A percentile compares a stretch with the other conserved stretches of the same genome.
phyloP scores from a whole-genome alignment of 805 yeast genomes.

The Saccharomycopsis fermentans region DNA sequence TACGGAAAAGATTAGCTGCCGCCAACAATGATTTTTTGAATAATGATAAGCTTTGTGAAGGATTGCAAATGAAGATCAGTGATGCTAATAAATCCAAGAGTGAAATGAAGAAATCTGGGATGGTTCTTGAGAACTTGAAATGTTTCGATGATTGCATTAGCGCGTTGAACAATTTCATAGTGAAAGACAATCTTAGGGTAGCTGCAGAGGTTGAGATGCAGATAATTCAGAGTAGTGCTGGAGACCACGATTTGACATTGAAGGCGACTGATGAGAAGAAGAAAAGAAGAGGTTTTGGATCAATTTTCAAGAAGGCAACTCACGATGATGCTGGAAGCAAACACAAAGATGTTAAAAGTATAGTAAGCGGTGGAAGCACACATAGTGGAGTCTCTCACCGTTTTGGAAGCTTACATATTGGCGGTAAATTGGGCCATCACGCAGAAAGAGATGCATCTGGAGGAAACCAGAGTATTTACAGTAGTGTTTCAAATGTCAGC shows the following conservation, averaged over 20 bases:
- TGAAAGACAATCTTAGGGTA: constrained; percentile 65
- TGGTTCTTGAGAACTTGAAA: constrained; percentile 27
- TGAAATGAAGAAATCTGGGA: constrained; percentile 36
- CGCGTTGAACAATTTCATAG: constrained; percentile 51
- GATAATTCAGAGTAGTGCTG: constrained; percentile 77
- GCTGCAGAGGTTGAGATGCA: constrained; percentile 81
- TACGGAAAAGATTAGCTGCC: constrained; percentile 41
- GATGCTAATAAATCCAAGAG: constrained; percentile 23
- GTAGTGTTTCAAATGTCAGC: background rate
- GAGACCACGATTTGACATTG: constrained; percentile 58
- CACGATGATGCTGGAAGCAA: constrained; percentile 14
- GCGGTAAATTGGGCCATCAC: background rate
- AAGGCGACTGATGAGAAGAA: constrained; percentile 45
- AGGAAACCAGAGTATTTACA: constrained; percentile 12
- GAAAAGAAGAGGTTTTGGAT: constrained; percentile 47
- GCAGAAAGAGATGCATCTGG: constrained; percentile 29
- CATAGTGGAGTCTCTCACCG: background rate
- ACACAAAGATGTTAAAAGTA: constrained; percentile 1
- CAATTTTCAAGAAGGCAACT: constrained; percentile 18
- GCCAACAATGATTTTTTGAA: constrained; percentile 26
- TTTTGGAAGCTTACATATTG: background rate
- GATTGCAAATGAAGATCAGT: constrained; percentile 20
- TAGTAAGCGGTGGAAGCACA: background rate
- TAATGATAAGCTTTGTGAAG: constrained; percentile 21
- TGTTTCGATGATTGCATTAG: constrained; percentile 28